Evolutionary conservation across 2,329 filamentous ascomycete genomes (phyloP).

Genomic region (Tolypocladium tropicale): DNA sequence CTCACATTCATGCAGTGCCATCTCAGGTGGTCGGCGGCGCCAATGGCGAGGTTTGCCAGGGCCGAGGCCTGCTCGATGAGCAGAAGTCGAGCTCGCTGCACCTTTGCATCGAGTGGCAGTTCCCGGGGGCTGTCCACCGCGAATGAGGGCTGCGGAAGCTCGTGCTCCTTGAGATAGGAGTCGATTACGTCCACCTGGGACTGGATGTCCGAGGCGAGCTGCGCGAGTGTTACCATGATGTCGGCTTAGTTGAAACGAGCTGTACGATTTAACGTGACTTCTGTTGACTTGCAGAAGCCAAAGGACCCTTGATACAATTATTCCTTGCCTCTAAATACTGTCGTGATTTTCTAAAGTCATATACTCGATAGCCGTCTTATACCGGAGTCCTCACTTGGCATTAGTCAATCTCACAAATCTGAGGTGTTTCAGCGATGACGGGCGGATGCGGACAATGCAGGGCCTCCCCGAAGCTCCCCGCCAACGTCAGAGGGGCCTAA

Average conservation of each 20-base stretch:
- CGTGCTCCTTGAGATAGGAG: not conserved
- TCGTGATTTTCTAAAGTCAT: not conserved
- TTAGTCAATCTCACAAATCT: not conserved
- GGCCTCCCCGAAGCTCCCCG: not conserved
- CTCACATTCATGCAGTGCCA: not conserved
- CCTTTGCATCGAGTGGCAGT: not conserved
- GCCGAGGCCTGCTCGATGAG: not conserved
- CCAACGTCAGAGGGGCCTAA: not conserved
- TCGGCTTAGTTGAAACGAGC: not conserved
- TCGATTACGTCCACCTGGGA: not conserved
- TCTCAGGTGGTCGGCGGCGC: not conserved
- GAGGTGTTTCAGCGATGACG: not conserved
- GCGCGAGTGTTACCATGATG: not conserved
- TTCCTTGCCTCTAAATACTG: not conserved
- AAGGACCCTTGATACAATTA: not conserved
- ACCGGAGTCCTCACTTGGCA: not conserved
- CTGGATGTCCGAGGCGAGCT: not conserved
- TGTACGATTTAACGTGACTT: not conserved
- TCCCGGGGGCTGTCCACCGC: not conserved
- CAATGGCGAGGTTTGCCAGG: not conserved
- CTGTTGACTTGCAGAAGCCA: not conserved
- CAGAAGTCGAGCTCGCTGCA: not conserved
- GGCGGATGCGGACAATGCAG: not conserved
- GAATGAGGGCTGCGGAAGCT: not conserved
- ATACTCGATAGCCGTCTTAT: not conserved